These are phyloP conservation scores for Sugiyamaella floridensis DNA, from an alignment of 805 yeast genomes.

Conservation along the genomic window DNA sequence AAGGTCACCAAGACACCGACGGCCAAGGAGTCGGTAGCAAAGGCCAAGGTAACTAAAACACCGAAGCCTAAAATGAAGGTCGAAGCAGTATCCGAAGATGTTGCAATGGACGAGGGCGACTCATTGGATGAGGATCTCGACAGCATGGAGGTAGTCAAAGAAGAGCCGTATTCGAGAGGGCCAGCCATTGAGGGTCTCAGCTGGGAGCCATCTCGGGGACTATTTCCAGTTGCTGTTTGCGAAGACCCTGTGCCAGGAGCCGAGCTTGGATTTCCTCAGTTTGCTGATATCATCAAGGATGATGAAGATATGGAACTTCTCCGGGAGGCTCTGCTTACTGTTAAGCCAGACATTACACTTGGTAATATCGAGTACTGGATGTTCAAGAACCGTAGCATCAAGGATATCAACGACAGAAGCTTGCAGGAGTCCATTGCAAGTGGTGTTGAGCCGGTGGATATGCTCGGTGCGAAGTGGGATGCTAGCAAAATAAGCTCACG, in stretches of 20 bases:
- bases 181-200: slow-evolving; percentile 17
- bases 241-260: slow-evolving; percentile 32
- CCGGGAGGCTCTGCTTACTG: slow-evolving; percentile 36
- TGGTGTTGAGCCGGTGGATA: slow-evolving; percentile 41
- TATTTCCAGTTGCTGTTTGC: slow-evolving; percentile 50
- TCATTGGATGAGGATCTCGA: slow-evolving; percentile 21
- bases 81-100: slow-evolving; percentile 12
- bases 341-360: slow-evolving; percentile 25
- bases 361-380: slow-evolving; percentile 51
- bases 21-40: neutral
- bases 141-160: slow-evolving; percentile 13
- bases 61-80: slow-evolving; percentile 5
- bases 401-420: slow-evolving; percentile 8
- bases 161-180: slow-evolving; percentile 18
- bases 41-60: neutral
- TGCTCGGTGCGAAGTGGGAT: slow-evolving; percentile 2
- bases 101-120: slow-evolving; percentile 11
- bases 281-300: slow-evolving; percentile 57
- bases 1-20: neutral
- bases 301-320: slow-evolving; percentile 63
- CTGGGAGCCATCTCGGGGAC: slow-evolving; percentile 40
- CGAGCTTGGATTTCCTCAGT: slow-evolving; percentile 38
- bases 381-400: slow-evolving; percentile 46
- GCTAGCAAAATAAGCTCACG: neutral
- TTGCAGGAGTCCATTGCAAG: slow-evolving; percentile 10